phyloP scores from a whole-genome alignment of 306 rosid genomes.

The Fragaria vesca region DNA sequence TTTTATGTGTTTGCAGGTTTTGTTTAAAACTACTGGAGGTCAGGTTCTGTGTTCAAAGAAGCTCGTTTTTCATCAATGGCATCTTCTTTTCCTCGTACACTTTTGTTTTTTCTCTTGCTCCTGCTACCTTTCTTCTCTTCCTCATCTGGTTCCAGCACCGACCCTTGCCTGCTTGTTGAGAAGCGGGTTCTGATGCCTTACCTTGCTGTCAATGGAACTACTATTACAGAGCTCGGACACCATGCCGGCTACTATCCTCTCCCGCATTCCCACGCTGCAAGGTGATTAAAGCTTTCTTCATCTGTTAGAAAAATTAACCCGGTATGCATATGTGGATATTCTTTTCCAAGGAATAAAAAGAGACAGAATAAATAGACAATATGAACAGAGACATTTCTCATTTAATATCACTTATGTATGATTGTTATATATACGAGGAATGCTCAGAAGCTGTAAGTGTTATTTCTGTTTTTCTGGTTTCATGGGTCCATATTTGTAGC shows the following conservation, averaged over 20 bases:
- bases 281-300: constrained; percentile 37
- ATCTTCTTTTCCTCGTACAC: constrained; percentile 24
- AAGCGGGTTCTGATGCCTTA: constrained; percentile 56
- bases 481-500: constrained; percentile 2
- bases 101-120: constrained; percentile 30
- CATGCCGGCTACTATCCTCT: constrained; percentile 87
- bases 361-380: not conserved
- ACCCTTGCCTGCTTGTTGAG: constrained; percentile 41
- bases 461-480: not conserved
- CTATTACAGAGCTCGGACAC: constrained; percentile 72
- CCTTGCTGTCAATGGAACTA: constrained; percentile 37
- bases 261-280: constrained; percentile 75
- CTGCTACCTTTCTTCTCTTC: constrained; percentile 35
- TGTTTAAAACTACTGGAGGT: no score
- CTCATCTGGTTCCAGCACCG: not conserved
- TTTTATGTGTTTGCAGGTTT: no score
- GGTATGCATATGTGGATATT: not conserved
- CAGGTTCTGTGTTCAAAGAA: not conserved
- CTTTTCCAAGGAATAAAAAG: no score
- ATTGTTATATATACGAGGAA: not conserved
- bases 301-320: not conserved
- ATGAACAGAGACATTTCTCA: not conserved
- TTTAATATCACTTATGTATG: no score
- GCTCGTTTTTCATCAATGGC: constrained; percentile 42
- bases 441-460: constrained; percentile 8